Evolutionary conservation across 2,329 filamentous ascomycete genomes (phyloP).

Genomic region (Dactylonectria estremocensis): DNA sequence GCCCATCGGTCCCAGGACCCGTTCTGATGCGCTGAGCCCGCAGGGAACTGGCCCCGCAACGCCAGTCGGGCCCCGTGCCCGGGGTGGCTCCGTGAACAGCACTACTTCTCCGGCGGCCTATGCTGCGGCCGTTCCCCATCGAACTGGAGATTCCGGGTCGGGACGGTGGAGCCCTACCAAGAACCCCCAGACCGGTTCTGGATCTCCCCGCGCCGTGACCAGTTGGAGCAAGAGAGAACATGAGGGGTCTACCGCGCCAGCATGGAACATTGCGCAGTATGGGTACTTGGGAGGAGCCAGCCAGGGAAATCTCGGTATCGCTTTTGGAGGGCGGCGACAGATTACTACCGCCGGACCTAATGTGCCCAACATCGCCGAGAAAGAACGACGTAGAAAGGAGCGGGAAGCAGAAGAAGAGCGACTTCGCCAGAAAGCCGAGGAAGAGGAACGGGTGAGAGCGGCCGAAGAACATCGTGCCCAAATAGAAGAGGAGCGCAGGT

Average conservation of each 20-base stretch:
- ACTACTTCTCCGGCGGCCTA: constrained; percentile 72
- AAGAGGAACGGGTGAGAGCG: constrained; percentile 64
- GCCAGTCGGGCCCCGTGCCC: constrained; percentile 61
- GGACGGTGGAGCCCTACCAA: constrained; percentile 76
- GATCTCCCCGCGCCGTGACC: constrained; percentile 74
- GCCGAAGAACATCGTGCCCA: constrained; percentile 74
- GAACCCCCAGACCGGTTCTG: constrained; percentile 67
- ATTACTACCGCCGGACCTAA: constrained; percentile 87
- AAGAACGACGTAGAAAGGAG: constrained; percentile 77
- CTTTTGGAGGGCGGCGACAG: constrained; percentile 91
- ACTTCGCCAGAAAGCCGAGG: constrained; percentile 68
- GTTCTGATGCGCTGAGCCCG: constrained; percentile 73
- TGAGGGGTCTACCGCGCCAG: constrained; percentile 85
- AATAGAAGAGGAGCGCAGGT: constrained; percentile 75
- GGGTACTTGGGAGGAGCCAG: constrained; percentile 98
- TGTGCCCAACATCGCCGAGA: constrained; percentile 87
- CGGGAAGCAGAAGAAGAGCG: constrained; percentile 73
- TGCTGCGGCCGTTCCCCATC: constrained; percentile 61
- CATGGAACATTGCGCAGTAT: constrained; percentile 99
- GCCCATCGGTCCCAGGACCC: constrained; percentile 80
- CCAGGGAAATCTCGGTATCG: constrained; percentile 94
- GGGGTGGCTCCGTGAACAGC: constrained; percentile 70
- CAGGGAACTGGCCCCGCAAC: constrained; percentile 73
- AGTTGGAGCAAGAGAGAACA: constrained; percentile 93
- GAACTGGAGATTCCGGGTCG: constrained; percentile 68